Evolutionary conservation across 2,329 filamentous ascomycete genomes (phyloP).

Genomic region (Botrytis squamosa): DNA sequence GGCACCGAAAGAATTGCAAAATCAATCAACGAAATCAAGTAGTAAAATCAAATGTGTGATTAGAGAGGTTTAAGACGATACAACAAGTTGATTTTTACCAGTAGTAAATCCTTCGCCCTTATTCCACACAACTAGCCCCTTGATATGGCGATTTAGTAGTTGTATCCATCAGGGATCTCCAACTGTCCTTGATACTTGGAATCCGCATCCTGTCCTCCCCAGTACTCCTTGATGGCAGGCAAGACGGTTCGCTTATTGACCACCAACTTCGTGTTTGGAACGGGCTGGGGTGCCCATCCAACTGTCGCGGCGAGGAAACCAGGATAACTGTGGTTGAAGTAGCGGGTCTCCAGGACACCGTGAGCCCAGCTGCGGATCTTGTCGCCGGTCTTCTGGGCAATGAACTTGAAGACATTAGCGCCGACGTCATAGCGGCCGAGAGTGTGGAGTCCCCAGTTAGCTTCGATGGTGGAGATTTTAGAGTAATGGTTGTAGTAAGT

Average conservation of each 20-base stretch:
- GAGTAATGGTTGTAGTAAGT: conserved; percentile 75
- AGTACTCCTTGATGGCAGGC: conserved; percentile 34
- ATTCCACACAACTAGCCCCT: neutral
- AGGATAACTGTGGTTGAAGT: conserved; percentile 47
- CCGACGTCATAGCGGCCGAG: conserved; percentile 71
- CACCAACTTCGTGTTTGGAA: conserved; percentile 37
- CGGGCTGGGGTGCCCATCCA: conserved; percentile 38
- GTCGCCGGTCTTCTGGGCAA: conserved; percentile 62
- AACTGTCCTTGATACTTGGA: conserved; percentile 37
- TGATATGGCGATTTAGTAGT: conserved; percentile 21
- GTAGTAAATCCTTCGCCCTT: neutral
- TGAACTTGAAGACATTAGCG: conserved; percentile 65
- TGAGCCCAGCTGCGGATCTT: conserved; percentile 36
- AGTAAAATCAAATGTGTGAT: neutral
- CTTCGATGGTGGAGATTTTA: conserved; percentile 62
- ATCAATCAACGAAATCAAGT: neutral
- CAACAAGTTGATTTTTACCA: neutral
- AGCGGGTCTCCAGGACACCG: conserved; percentile 40
- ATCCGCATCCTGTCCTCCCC: conserved; percentile 31
- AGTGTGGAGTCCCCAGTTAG: conserved; percentile 67
- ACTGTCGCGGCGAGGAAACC: conserved; percentile 41
- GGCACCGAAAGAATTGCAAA: neutral
- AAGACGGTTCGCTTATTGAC: conserved; percentile 37
- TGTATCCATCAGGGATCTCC: conserved; percentile 37
- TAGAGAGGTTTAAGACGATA: neutral